phyloP scores from a whole-genome alignment of 139 green algal species.

The Tetraselmis chui region DNA sequence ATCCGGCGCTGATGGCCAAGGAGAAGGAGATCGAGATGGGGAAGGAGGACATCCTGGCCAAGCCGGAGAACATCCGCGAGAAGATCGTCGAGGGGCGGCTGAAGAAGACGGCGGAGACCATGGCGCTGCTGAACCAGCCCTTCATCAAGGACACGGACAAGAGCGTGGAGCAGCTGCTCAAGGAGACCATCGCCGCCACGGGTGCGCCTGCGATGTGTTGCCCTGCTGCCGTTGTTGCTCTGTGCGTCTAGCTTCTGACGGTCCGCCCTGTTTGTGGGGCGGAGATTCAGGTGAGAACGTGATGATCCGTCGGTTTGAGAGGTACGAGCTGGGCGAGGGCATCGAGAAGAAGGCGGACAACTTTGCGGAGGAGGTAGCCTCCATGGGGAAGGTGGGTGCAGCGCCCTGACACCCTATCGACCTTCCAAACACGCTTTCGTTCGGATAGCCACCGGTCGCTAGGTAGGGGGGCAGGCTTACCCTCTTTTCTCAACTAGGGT shows the following conservation, averaged over 20 bases:
- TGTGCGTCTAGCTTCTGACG: no score
- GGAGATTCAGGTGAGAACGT: slow-evolving; percentile 95
- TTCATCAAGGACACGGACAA: slow-evolving; percentile 86
- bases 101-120: slow-evolving; percentile 74
- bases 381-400: not conserved
- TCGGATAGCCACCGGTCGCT: not conserved
- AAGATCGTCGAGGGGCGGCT: slow-evolving; percentile 95
- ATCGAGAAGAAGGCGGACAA: slow-evolving; percentile 76
- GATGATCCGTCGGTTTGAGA: slow-evolving; percentile 73
- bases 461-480: not conserved
- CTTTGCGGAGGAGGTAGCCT: slow-evolving; percentile 82
- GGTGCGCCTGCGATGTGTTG: no score
- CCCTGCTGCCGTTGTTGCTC: no score
- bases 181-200: slow-evolving; percentile 77
- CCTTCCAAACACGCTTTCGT: no score
- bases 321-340: slow-evolving; percentile 81
- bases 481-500: no score
- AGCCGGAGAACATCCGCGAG: slow-evolving; percentile 77
- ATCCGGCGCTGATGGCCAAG: slow-evolving; percentile 45
- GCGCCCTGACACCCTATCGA: no score
- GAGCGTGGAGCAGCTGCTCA: slow-evolving; percentile 77
- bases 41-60: slow-evolving; percentile 90
- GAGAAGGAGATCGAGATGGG: slow-evolving; percentile 85
- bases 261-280: no score
- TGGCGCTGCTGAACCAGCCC: slow-evolving; percentile 80